phyloP scores from a whole-genome alignment of 2,329 filamentous ascomycete species.

The Clarireedia monteithiana region DNA sequence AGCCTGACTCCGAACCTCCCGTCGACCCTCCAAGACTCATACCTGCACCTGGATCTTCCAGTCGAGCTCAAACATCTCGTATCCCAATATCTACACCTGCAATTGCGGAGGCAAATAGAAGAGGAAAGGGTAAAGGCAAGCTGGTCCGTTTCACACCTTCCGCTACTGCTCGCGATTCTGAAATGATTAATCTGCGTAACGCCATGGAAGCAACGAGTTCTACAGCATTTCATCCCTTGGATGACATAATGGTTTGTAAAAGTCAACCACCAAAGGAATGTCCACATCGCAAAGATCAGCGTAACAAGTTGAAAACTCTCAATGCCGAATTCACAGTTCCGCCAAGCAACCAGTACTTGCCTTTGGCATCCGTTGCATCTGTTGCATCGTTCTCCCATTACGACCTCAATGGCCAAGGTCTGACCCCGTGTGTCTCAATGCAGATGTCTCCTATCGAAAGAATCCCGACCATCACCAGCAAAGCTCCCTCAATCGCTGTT shows the following conservation, averaged over 20 bases:
- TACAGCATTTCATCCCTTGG: conserved; percentile 3
- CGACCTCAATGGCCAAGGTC: background rate
- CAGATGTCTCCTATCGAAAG: background rate
- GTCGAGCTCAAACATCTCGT: background rate
- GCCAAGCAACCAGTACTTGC: background rate
- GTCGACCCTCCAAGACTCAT: background rate
- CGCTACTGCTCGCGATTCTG: conserved; percentile 7
- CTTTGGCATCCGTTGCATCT: background rate
- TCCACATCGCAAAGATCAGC: conserved; percentile 2
- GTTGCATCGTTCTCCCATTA: background rate
- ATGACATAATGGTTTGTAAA: background rate
- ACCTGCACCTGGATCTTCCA: background rate
- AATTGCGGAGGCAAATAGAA: background rate
- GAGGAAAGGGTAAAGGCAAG: background rate
- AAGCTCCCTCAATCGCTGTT: background rate
- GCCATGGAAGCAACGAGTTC: conserved; percentile 8
- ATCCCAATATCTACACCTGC: background rate
- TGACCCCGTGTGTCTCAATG: background rate
- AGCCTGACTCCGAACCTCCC: background rate
- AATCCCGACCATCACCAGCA: background rate
- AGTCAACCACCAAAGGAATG: background rate
- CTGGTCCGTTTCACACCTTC: conserved; percentile 6
- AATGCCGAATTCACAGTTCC: background rate
- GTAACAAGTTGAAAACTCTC: background rate
- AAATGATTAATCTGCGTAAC: conserved; percentile 2